These are phyloP conservation scores for Aspergillus mulundensis DNA, from an alignment of 495 filamentous ascomycete species.

Conservation along the genomic window DNA sequence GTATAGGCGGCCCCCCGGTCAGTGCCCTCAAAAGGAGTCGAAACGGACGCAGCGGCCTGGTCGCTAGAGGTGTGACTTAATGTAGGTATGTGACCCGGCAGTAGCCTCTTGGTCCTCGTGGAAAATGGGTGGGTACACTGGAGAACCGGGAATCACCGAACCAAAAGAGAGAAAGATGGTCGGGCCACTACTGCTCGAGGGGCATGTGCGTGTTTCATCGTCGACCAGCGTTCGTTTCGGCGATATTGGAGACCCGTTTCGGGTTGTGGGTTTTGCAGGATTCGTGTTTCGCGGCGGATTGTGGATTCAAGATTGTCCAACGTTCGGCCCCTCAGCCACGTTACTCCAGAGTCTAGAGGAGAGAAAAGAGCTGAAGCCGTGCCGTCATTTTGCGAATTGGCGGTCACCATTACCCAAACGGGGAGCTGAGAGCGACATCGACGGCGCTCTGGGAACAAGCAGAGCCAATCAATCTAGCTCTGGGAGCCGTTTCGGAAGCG, in stretches of 20 bases:
- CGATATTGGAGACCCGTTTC: background rate
- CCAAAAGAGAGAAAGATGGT: background rate
- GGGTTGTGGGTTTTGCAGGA: slow-evolving; percentile 4
- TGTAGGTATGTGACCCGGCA: background rate
- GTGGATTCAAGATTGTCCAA: background rate
- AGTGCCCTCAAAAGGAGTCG: background rate
- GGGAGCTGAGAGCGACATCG: too few species aligned
- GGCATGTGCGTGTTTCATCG: slow-evolving; percentile 3
- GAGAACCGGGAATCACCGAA: background rate
- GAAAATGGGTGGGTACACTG: background rate
- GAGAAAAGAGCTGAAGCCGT: background rate
- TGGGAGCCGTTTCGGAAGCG: background rate
- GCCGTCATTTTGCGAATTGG: background rate
- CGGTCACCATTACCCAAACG: background rate
- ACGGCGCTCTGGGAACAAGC: background rate
- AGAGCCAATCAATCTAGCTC: background rate
- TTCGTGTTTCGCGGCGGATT: background rate
- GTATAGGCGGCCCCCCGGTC: background rate
- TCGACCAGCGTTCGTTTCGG: background rate
- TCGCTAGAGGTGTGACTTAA: background rate
- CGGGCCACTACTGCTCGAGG: background rate
- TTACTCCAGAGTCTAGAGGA: background rate
- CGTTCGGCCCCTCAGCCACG: background rate
- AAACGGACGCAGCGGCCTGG: background rate
- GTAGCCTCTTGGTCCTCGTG: background rate